These are phyloP conservation scores for Parietichytrium sp. DNA, from an alignment of 108 stramenopile species.

Conservation along the genomic window DNA sequence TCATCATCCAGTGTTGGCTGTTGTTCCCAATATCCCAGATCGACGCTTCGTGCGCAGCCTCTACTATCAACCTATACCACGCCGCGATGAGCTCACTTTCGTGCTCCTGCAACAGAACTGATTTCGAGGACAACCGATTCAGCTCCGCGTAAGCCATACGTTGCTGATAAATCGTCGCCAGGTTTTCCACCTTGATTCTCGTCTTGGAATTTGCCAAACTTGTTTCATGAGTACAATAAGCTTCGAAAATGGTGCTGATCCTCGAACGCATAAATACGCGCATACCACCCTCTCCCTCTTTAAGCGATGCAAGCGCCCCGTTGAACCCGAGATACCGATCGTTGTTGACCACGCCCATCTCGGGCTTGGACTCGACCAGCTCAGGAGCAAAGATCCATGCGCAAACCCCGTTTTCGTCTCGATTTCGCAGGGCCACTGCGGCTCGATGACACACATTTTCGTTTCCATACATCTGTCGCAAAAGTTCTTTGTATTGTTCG, in stretches of 20 bases:
- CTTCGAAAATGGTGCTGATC: not conserved
- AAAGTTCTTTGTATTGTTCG: too few species aligned
- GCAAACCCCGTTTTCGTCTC: too few species aligned
- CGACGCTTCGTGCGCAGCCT: conserved; percentile 11
- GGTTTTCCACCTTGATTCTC: not conserved
- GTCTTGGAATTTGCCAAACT: not conserved
- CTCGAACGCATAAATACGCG: not conserved
- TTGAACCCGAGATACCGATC: too few species aligned
- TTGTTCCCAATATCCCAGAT: not conserved
- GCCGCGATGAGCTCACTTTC: conserved; percentile 12
- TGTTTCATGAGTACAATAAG: not conserved
- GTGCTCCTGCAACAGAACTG: not conserved
- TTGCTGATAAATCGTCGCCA: not conserved
- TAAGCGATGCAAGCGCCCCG: not conserved
- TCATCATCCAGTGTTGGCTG: conserved; percentile 1
- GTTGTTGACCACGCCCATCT: too few species aligned
- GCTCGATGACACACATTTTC: too few species aligned
- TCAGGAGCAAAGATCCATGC: too few species aligned
- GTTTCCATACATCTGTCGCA: too few species aligned
- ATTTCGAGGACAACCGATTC: not conserved
- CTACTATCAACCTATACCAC: not conserved
- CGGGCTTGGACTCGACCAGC: too few species aligned
- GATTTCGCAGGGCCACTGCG: too few species aligned
- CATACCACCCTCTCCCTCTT: not conserved
- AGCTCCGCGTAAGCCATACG: not conserved